Evolutionary conservation across 768 basidiomycete genomes (phyloP), one percentile per base, ranked within the genome.

Genomic region (Boletus pseudo-olivaceus): DNA sequence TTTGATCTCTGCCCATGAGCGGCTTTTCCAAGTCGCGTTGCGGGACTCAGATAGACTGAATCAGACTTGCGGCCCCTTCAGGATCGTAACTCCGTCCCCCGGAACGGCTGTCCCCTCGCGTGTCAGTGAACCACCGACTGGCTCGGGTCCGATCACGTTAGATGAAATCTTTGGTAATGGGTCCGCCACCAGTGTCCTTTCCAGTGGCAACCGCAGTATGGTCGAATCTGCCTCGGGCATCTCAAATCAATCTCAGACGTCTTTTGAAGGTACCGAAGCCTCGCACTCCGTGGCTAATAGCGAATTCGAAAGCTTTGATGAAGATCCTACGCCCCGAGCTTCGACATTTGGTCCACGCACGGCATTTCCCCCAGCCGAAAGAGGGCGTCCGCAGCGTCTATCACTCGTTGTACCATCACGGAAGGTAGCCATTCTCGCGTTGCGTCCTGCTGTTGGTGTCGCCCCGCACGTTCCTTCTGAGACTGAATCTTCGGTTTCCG

Each of bases 291-390:
- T 57, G 43, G 37, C 47, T 33, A 15, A 15, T 20, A 51, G 42
- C 27, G 61, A 56, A 35, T n/a, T 26, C 5, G 47, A 47, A 27
- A 42, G 47, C 5, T 49, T 29, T 10, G 61, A 65, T 9, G 55
- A 69, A n/a, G 57, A 69, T 49, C 65, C 56, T 15, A 72, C 70
- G 9, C 68, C 69, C 4, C 57, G 59, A 12, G 57, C 60, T 14
- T 35, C 57, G 15, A 63, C 63, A 0, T 69, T 67, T 39, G 55
- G 51, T 26, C 39, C 52, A 17, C 48, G 15, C 17, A 35, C 32
- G 29, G 15, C 42, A 10, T 2, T 34, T 3, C 17, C 45, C 11
- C 9, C 7, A 3, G 19, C 50, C 3, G 19, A 34, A 4, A 56
- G 53, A 33, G 34, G 50, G 15, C 66, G 62, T 3, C 49, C 48